A percentile compares a stretch with the other conserved stretches of the same genome.
phyloP scores from a whole-genome alignment of 2,329 filamentous ascomycete species.

The Verticillium nubilum region DNA sequence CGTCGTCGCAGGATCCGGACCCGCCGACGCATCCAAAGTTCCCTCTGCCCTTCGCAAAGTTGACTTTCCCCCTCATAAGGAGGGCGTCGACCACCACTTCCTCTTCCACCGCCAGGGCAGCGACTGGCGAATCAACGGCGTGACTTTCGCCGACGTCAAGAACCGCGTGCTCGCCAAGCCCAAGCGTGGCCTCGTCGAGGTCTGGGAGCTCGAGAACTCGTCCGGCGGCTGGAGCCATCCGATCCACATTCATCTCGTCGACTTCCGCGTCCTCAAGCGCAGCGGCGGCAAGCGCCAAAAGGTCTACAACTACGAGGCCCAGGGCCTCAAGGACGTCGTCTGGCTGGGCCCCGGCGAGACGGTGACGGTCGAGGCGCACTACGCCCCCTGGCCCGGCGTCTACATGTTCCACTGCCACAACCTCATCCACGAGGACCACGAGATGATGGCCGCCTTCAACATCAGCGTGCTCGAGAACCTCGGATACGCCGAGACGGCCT shows the following conservation, averaged over 20 bases:
- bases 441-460: slow-evolving; percentile 39
- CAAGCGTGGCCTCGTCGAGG: slow-evolving; percentile 31
- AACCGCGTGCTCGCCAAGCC: slow-evolving; percentile 36
- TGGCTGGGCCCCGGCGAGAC: slow-evolving; percentile 41
- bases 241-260: slow-evolving; percentile 47
- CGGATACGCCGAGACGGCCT: slow-evolving; percentile 30
- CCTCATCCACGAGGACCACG: slow-evolving; percentile 34
- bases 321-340: slow-evolving; percentile 47
- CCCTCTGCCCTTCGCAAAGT: slow-evolving; percentile 15
- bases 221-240: slow-evolving; percentile 40
- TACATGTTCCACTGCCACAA: slow-evolving; percentile 42
- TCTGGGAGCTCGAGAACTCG: slow-evolving; percentile 37
- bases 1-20: slow-evolving; percentile 27
- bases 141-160: slow-evolving; percentile 31
- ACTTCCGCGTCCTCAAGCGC: slow-evolving; percentile 44
- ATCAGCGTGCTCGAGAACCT: slow-evolving; percentile 28
- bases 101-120: slow-evolving; percentile 9
- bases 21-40: slow-evolving; percentile 18
- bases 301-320: slow-evolving; percentile 41
- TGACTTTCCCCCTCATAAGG: slow-evolving; percentile 9
- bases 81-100: slow-evolving; percentile 9
- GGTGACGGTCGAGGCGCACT: slow-evolving; percentile 34
- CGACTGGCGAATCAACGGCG: slow-evolving; percentile 37
- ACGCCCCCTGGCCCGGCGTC: slow-evolving; percentile 49
- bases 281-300: slow-evolving; percentile 26